These are phyloP conservation scores for Aspergillus sp. DNA, from an alignment of 2,329 filamentous ascomycete species.

Conservation along the genomic window DNA sequence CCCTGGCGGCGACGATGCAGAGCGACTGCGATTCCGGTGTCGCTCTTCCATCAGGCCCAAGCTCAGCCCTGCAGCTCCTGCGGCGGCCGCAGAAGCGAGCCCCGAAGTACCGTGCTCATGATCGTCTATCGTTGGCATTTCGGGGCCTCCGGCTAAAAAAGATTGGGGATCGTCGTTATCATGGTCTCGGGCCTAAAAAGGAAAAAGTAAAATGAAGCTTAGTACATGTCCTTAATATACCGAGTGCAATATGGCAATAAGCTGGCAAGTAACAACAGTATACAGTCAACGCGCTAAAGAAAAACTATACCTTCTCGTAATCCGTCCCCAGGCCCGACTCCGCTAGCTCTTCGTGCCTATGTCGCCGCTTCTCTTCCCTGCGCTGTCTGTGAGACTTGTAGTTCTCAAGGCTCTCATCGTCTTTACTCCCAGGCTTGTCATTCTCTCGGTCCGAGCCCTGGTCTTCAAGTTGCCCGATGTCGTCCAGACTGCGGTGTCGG, in stretches of 20 bases:
- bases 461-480: conserved; percentile 37
- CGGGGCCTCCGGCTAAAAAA: conserved; percentile 59
- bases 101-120: conserved; percentile 39
- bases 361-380: conserved; percentile 28
- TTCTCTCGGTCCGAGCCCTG: conserved; percentile 29
- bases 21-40: conserved; percentile 27
- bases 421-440: conserved; percentile 28
- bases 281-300: conserved; percentile 17
- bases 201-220: conserved; percentile 17
- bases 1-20: conserved; percentile 23
- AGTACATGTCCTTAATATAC: conserved; percentile 22
- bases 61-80: conserved; percentile 11
- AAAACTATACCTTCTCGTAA: conserved; percentile 32
- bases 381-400: conserved; percentile 24
- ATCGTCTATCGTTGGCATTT: conserved; percentile 43
- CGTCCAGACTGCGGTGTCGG: conserved; percentile 27
- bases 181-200: conserved; percentile 27
- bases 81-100: conserved; percentile 16
- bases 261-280: conserved; percentile 18
- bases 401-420: conserved; percentile 24
- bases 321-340: conserved; percentile 22
- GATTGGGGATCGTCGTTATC: conserved; percentile 37
- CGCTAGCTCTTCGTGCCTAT: conserved; percentile 29
- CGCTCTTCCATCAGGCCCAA: conserved; percentile 16
- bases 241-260: conserved; percentile 10